These are phyloP conservation scores for Teunomyces stri DNA, from an alignment of 805 yeast species.

Conservation along the genomic window DNA sequence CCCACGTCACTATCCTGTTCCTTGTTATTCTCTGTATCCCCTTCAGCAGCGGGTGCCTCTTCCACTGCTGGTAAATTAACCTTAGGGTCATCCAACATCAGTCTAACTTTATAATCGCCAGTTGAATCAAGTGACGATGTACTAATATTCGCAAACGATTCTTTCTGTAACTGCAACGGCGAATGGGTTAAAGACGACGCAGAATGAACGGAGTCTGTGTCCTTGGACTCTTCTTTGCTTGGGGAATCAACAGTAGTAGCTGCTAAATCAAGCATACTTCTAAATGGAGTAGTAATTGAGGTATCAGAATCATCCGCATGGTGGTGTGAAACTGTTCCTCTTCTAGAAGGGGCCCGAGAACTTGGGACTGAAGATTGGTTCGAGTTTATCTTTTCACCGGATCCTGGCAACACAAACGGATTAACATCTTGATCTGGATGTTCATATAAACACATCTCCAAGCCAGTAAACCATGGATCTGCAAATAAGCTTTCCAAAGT, in stretches of 20 bases:
- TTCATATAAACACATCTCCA: slow-evolving; percentile 63
- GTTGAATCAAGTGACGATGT: background rate
- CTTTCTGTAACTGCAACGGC: slow-evolving; percentile 18
- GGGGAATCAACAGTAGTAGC: background rate
- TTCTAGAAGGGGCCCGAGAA: slow-evolving; percentile 32
- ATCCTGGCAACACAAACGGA: slow-evolving; percentile 31
- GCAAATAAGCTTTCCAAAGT: slow-evolving; percentile 50
- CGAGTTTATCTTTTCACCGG: slow-evolving; percentile 15
- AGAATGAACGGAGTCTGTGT: slow-evolving; percentile 21
- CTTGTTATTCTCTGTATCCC: slow-evolving; percentile 3
- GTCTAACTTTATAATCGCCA: background rate
- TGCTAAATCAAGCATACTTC: slow-evolving; percentile 40
- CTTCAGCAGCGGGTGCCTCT: slow-evolving; percentile 3
- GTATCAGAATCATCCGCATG: slow-evolving; percentile 14
- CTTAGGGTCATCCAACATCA: slow-evolving; percentile 8
- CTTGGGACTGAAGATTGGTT: slow-evolving; percentile 15
- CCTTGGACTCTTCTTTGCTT: slow-evolving; percentile 5
- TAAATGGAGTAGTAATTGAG: slow-evolving; percentile 24
- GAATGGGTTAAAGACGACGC: slow-evolving; percentile 21
- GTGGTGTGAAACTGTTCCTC: slow-evolving; percentile 14
- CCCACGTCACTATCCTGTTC: background rate
- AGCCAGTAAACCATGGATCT: slow-evolving; percentile 61
- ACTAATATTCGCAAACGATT: slow-evolving; percentile 4
- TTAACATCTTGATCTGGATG: slow-evolving; percentile 37
- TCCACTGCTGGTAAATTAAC: slow-evolving; percentile 5